These are phyloP conservation scores for Fusarium devonianum DNA, from an alignment of 2,329 filamentous ascomycete genomes.

Conservation along the genomic window DNA sequence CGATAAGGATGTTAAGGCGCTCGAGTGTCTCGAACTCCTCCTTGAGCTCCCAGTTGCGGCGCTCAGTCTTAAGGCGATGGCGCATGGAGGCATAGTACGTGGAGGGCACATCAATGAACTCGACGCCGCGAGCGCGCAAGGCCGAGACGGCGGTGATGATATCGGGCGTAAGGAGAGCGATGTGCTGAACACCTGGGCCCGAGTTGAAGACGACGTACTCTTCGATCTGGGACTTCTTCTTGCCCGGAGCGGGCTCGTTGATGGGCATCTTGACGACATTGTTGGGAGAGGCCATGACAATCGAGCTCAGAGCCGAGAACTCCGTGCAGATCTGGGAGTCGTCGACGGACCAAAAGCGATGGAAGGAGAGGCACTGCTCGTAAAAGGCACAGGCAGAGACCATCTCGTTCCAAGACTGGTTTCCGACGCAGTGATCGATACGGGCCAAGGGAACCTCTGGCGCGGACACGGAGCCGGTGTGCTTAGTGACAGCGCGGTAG, in stretches of 20 bases:
- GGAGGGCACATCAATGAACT: slow-evolving; percentile 89
- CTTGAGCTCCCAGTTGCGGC: slow-evolving; percentile 67
- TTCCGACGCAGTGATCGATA: slow-evolving; percentile 97
- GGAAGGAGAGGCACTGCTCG: slow-evolving; percentile 88
- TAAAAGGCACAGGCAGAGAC: slow-evolving; percentile 73
- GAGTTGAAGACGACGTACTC: slow-evolving; percentile 92
- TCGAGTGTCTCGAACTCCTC: slow-evolving; percentile 83
- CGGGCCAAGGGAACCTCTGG: slow-evolving; percentile 72
- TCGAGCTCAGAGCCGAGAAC: slow-evolving; percentile 84
- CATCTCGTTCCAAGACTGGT: slow-evolving; percentile 96
- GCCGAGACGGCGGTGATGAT: slow-evolving; percentile 81
- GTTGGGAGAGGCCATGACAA: slow-evolving; percentile 89
- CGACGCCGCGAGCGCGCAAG: slow-evolving; percentile 84
- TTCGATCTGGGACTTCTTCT: slow-evolving; percentile 93
- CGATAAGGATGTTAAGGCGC: slow-evolving; percentile 85
- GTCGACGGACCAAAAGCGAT: slow-evolving; percentile 97
- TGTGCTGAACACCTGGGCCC: slow-evolving; percentile 91
- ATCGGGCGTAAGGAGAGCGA: slow-evolving; percentile 81
- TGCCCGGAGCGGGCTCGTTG: slow-evolving; percentile 91
- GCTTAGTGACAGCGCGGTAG: slow-evolving; percentile 65
- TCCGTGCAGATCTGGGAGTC: slow-evolving; percentile 93
- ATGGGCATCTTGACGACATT: slow-evolving; percentile 97
- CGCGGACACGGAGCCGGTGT: slow-evolving; percentile 53
- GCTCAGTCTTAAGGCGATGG: slow-evolving; percentile 71
- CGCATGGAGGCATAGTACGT: slow-evolving; percentile 86